Evolutionary conservation across 768 basidiomycete species (phyloP).

Genomic region (Phlegmacium glaucopus): DNA sequence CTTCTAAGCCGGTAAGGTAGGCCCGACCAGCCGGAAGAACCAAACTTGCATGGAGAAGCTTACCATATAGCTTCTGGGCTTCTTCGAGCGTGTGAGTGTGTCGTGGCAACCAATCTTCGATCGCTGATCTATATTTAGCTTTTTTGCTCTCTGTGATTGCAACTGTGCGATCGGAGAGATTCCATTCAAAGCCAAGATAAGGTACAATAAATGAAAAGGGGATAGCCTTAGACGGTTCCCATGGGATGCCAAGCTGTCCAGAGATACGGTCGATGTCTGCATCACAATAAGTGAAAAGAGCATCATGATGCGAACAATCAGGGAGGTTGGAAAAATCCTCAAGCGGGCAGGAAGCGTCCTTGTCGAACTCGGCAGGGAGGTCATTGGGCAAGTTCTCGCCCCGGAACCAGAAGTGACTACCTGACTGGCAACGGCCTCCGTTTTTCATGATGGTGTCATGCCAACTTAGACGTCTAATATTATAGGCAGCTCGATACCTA

Average conservation of each 20-base stretch:
- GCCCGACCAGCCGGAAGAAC: slow-evolving; percentile 25
- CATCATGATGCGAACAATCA: too few relatives aligned
- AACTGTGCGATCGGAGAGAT: slow-evolving; percentile 1
- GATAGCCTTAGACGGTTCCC: slow-evolving; percentile 14
- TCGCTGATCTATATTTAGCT: slow-evolving; percentile 16
- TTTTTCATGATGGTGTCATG: neutral
- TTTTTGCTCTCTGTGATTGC: neutral
- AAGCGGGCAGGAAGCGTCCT: slow-evolving; percentile 12
- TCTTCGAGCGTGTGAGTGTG: slow-evolving; percentile 25
- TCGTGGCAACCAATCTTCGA: slow-evolving; percentile 19
- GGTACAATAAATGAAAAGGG: slow-evolving; percentile 9
- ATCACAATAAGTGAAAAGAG: neutral
- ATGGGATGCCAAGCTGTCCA: slow-evolving; percentile 23
- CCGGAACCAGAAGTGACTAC: slow-evolving; percentile 22
- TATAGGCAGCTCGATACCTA: slow-evolving; percentile 20
- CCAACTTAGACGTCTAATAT: slow-evolving; percentile 10
- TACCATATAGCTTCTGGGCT: slow-evolving; percentile 32
- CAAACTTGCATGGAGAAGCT: slow-evolving; percentile 27
- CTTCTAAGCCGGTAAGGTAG: slow-evolving; percentile 33
- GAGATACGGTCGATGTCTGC: slow-evolving; percentile 28
- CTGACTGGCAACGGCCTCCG: neutral
- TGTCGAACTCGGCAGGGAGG: too few relatives aligned
- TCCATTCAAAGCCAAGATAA: too few relatives aligned
- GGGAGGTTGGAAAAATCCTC: slow-evolving; percentile 4
- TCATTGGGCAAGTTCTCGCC: too few relatives aligned